These are phyloP conservation scores for Brasilioporus rufonigricans DNA, from an alignment of 768 basidiomycete species.

Conservation along the genomic window DNA sequence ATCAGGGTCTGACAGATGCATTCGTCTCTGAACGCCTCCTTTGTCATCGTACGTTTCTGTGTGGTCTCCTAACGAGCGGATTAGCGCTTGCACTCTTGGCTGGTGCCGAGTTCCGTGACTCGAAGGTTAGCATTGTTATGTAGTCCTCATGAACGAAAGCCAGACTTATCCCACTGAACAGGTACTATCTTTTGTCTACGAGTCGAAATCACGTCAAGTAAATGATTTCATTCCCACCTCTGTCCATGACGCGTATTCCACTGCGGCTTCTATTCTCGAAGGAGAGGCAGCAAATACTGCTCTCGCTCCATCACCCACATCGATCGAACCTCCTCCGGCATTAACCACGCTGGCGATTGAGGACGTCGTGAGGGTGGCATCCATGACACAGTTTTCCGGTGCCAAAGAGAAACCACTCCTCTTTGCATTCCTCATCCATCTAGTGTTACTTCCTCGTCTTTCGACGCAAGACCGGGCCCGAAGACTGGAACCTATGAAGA, in stretches of 20 bases:
- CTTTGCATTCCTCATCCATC: conserved; percentile 39
- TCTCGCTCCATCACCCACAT: neutral
- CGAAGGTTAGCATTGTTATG: conserved; percentile 43
- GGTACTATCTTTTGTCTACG: conserved; percentile 62
- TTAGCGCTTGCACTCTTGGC: conserved; percentile 51
- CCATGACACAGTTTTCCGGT: neutral
- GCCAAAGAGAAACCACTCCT: conserved; percentile 24
- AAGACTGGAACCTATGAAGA: conserved; percentile 23
- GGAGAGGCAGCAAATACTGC: neutral
- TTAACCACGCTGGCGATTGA: neutral
- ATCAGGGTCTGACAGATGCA: conserved; percentile 4
- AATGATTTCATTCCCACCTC: conserved; percentile 13
- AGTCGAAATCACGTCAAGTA: conserved; percentile 31
- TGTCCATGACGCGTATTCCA: conserved; percentile 5
- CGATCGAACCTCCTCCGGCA: neutral
- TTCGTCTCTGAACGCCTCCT: conserved; percentile 35
- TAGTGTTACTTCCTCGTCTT: conserved; percentile 36
- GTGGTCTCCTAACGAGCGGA: conserved; percentile 45
- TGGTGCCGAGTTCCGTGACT: conserved; percentile 58
- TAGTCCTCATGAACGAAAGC: neutral
- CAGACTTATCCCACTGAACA: conserved; percentile 21
- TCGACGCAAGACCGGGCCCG: conserved; percentile 42
- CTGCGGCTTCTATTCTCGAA: conserved; percentile 14
- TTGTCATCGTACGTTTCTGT: conserved; percentile 49
- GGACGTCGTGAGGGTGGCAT: conserved; percentile 13